Evolutionary conservation across 2,329 filamentous ascomycete species (phyloP).

Genomic region (Chaetothyriales sp.): DNA sequence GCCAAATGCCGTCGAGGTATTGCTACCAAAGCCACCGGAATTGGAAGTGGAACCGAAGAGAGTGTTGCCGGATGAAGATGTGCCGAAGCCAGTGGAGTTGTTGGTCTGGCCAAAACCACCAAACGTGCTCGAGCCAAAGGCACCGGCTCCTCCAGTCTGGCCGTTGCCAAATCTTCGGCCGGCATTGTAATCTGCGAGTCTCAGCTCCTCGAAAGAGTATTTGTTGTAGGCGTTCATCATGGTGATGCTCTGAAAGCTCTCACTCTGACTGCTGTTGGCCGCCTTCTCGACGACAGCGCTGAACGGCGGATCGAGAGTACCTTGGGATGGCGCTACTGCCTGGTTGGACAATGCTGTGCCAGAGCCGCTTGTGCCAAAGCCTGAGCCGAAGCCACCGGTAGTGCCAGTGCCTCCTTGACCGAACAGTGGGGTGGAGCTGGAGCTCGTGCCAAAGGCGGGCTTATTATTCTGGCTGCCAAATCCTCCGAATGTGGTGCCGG

Average conservation of each 20-base stretch:
- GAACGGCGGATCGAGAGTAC: constrained; percentile 33
- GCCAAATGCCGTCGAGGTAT: constrained; percentile 25
- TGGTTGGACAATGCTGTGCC: constrained; percentile 29
- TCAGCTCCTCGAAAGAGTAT: constrained; percentile 74
- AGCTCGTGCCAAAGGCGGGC: constrained; percentile 32
- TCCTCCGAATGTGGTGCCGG: constrained; percentile 16
- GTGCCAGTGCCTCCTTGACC: constrained; percentile 16
- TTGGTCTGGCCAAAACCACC: constrained; percentile 26
- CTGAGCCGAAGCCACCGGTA: constrained; percentile 24
- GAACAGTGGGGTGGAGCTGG: constrained; percentile 13
- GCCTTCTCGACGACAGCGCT: constrained; percentile 30
- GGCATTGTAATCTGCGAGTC: constrained; percentile 74
- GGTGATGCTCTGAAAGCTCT: constrained; percentile 34
- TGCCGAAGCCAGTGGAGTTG: constrained; percentile 14
- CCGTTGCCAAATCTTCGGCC: constrained; percentile 71
- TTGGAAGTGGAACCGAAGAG: constrained; percentile 25
- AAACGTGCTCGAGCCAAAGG: constrained; percentile 54
- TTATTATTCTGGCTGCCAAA: constrained; percentile 35
- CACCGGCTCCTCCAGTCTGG: constrained; percentile 57
- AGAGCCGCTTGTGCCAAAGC: constrained; percentile 22
- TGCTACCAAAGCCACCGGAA: constrained; percentile 23
- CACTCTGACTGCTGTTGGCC: constrained; percentile 19
- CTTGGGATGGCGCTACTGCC: constrained; percentile 27
- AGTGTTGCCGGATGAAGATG: constrained; percentile 4
- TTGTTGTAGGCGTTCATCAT: constrained; percentile 47